Conservation (phyloP, 768 basidiomycete genomes). For the Crepidotus variabilis region DNA sequence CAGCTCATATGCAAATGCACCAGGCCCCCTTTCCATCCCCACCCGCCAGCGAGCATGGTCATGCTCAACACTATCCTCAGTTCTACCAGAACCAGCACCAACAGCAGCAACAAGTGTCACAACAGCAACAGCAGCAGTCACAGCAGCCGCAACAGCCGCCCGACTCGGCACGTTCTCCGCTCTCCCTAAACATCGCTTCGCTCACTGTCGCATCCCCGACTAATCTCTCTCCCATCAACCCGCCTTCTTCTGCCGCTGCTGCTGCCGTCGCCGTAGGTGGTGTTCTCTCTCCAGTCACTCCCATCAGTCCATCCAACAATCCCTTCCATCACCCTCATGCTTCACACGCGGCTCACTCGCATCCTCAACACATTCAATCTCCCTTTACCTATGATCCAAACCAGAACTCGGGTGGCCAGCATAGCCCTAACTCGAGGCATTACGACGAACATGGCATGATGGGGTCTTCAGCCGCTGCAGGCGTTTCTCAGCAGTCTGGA, state of each 20-base stretch:
- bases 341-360: conserved; percentile 27
- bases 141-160: conserved; percentile 26
- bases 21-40: conserved; percentile 15
- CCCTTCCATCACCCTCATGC: conserved; percentile 32
- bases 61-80: conserved; percentile 17
- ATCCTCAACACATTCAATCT: conserved; percentile 26
- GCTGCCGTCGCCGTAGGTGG: conserved; percentile 27
- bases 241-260: conserved; percentile 26
- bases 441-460: conserved; percentile 26
- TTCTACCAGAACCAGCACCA: conserved; percentile 25
- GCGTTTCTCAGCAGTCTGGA: conserved; percentile 1
- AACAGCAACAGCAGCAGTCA: conserved; percentile 12
- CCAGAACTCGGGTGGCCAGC: conserved; percentile 21
- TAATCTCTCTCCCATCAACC: conserved; percentile 59
- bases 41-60: conserved; percentile 15
- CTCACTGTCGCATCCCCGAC: conserved; percentile 66
- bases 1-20: conserved; percentile 12
- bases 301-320: conserved; percentile 50
- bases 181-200: conserved; percentile 67
- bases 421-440: conserved; percentile 20
- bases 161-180: conserved; percentile 16
- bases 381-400: conserved; percentile 52
- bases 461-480: conserved; percentile 12
- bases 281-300: conserved; percentile 48
- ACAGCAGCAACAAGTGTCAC: conserved; percentile 22